These are phyloP conservation scores for Globisporangium alternatum DNA, from an alignment of 352 stramenopile species.

Conservation along the genomic window DNA sequence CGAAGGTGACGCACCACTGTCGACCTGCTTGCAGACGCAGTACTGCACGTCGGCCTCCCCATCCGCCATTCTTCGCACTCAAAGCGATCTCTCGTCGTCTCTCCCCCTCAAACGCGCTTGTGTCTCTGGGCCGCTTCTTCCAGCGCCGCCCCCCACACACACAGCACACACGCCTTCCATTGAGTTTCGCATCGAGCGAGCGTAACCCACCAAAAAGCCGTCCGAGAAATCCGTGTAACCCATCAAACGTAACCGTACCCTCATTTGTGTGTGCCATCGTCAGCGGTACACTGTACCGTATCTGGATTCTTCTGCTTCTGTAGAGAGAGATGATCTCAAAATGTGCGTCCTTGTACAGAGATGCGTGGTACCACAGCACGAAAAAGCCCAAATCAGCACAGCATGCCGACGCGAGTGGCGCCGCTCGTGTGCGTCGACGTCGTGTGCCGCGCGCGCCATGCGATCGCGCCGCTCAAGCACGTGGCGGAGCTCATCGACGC, in stretches of 20 bases:
- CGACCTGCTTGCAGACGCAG: slow-evolving; percentile 81
- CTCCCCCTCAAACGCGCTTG: slow-evolving; percentile 5
- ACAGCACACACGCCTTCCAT: slow-evolving; percentile 15
- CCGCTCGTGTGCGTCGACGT: slow-evolving; percentile 21
- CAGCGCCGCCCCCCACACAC: slow-evolving; percentile 3
- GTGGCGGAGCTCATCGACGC: slow-evolving; percentile 33
- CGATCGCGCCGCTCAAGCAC: slow-evolving; percentile 32
- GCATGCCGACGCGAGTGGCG: not conserved
- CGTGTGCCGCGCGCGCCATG: slow-evolving; percentile 16
- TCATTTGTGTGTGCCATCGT: not conserved
- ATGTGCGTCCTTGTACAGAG: slow-evolving; percentile 1
- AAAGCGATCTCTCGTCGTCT: not conserved
- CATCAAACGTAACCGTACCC: slow-evolving; percentile 5
- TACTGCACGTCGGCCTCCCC: slow-evolving; percentile 48
- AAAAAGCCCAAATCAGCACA: not conserved
- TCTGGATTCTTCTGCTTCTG: slow-evolving; percentile 10
- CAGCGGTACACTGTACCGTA: not conserved
- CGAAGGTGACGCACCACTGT: slow-evolving; percentile 46
- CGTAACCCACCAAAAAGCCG: slow-evolving; percentile 7
- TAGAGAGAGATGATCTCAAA: not conserved
- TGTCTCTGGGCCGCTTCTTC: slow-evolving; percentile 4
- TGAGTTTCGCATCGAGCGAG: slow-evolving; percentile 16
- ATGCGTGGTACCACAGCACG: not conserved
- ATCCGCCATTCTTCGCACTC: slow-evolving; percentile 29
- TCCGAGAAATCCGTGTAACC: no score